phyloP scores from a whole-genome alignment of 176 grass and related monocot species.

The Chrysopogon serrulatus region DNA sequence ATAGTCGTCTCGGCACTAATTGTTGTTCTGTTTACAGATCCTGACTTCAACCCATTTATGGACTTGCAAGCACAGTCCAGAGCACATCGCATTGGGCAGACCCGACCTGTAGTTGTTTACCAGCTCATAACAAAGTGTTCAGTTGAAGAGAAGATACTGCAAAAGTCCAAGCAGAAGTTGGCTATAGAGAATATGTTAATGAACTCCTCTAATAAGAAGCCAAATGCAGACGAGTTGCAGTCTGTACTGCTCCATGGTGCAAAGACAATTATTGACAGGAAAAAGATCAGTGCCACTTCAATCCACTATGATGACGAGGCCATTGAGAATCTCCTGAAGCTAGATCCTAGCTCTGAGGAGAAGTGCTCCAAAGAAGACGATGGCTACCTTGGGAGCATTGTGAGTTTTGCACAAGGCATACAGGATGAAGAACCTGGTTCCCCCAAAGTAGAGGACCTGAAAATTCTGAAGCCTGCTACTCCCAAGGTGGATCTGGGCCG shows the following conservation, averaged over 20 bases:
- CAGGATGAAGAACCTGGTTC: slow-evolving; percentile 16
- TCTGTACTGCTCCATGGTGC: slow-evolving; percentile 59
- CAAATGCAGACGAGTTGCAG: slow-evolving; percentile 47
- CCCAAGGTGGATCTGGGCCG: slow-evolving; percentile 49
- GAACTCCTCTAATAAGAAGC: slow-evolving; percentile 63
- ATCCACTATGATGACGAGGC: slow-evolving; percentile 57
- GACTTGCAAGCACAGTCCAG: slow-evolving; percentile 71
- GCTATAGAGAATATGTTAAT: slow-evolving; percentile 68
- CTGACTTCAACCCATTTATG: slow-evolving; percentile 80
- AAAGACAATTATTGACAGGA: slow-evolving; percentile 51
- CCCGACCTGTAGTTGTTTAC: slow-evolving; percentile 64
- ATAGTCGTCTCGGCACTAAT: not conserved
- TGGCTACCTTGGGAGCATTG: slow-evolving; percentile 59
- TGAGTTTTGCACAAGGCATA: slow-evolving; percentile 44
- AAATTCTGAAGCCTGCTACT: slow-evolving; percentile 29
- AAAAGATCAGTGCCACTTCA: slow-evolving; percentile 39
- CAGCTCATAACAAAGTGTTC: slow-evolving; percentile 69
- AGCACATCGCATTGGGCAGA: slow-evolving; percentile 68
- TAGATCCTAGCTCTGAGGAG: slow-evolving; percentile 47
- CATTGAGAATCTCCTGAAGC: slow-evolving; percentile 59
- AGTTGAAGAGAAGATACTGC: slow-evolving; percentile 71
- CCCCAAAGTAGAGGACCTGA: slow-evolving; percentile 51
- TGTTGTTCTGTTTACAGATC: slow-evolving; percentile 35
- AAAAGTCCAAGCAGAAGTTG: slow-evolving; percentile 65
- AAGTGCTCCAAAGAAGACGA: slow-evolving; percentile 50